phyloP scores from a whole-genome alignment of 768 basidiomycete genomes.

The Trametopsis cervina region DNA sequence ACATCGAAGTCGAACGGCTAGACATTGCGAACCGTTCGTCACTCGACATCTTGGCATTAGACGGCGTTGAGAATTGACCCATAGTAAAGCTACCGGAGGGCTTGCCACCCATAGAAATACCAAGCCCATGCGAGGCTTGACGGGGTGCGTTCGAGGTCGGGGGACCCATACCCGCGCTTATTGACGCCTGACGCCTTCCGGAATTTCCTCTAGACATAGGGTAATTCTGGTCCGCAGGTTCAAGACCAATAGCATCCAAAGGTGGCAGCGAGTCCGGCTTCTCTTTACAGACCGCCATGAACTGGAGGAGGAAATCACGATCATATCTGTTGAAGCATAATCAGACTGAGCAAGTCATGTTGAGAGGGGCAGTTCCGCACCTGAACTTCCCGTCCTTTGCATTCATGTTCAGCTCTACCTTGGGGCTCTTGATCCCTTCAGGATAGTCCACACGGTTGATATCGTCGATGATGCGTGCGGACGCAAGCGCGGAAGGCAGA shows the following conservation, averaged over 20 bases:
- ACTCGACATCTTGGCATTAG: constrained; percentile 60
- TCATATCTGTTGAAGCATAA: constrained; percentile 65
- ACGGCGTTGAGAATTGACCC: constrained; percentile 59
- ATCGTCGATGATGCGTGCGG: constrained; percentile 83
- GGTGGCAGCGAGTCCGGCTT: constrained; percentile 88
- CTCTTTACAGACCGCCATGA: constrained; percentile 92
- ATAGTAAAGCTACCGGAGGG: constrained; percentile 39
- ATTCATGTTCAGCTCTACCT: constrained; percentile 75
- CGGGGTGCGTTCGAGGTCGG: constrained; percentile 31
- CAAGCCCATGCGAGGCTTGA: constrained; percentile 44
- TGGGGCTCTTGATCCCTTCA: constrained; percentile 74
- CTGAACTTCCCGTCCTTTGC: constrained; percentile 87
- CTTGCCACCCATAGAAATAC: constrained; percentile 32
- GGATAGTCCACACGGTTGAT: constrained; percentile 75
- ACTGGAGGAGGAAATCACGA: constrained; percentile 95
- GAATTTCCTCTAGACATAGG: constrained; percentile 56
- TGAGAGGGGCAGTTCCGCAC: constrained; percentile 30
- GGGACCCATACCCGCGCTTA: constrained; percentile 33
- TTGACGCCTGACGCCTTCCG: constrained; percentile 46
- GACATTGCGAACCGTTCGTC: constrained; percentile 60
- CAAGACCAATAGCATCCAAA: constrained; percentile 86
- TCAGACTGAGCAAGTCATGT: background rate
- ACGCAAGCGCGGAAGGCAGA: constrained; percentile 63
- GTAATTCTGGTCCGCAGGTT: constrained; percentile 57
- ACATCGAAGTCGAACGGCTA: constrained; percentile 50